Evolutionary conservation across 2,329 filamentous ascomycete species (phyloP).

Genomic region (Aspergillus proliferans): DNA sequence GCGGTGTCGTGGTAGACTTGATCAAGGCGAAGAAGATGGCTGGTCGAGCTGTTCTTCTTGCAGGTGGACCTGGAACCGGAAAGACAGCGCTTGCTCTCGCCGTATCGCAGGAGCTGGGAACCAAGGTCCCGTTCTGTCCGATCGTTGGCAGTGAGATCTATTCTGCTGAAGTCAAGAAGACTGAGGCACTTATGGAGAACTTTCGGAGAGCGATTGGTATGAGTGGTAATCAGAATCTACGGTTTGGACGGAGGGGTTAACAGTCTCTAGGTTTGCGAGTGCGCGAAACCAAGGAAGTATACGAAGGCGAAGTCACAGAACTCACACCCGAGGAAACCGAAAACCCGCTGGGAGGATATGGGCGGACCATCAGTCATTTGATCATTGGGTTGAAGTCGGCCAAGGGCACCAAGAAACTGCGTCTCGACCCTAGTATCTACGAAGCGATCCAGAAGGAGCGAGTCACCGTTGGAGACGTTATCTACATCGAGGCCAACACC

Average conservation of each 20-base stretch:
- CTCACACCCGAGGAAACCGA: conserved; percentile 96
- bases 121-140: conserved; percentile 96
- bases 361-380: conserved; percentile 93
- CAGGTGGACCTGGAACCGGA: conserved; percentile 90
- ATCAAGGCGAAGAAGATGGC: conserved; percentile 98
- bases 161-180: conserved; percentile 98
- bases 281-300: conserved; percentile 97
- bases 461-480: conserved; percentile 90
- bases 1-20: conserved; percentile 90
- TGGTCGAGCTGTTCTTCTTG: conserved; percentile 83
- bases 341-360: conserved; percentile 93
- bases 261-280: conserved; percentile 64
- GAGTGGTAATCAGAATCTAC: conserved; percentile 2
- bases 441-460: conserved; percentile 98
- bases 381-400: conserved; percentile 92
- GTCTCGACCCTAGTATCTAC: conserved; percentile 95
- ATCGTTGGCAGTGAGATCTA: conserved; percentile 98
- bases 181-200: conserved; percentile 98
- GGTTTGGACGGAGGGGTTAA: conserved; percentile 10
- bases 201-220: conserved; percentile 89
- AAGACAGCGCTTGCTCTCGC: conserved; percentile 95
- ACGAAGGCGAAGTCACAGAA: conserved; percentile 97
- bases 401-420: conserved; percentile 94
- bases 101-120: conserved; percentile 93
- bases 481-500: conserved; percentile 99